Base-by-base conservation (phyloP, 352 stramenopile genomes). In the Pythium phragmiticola region DNA sequence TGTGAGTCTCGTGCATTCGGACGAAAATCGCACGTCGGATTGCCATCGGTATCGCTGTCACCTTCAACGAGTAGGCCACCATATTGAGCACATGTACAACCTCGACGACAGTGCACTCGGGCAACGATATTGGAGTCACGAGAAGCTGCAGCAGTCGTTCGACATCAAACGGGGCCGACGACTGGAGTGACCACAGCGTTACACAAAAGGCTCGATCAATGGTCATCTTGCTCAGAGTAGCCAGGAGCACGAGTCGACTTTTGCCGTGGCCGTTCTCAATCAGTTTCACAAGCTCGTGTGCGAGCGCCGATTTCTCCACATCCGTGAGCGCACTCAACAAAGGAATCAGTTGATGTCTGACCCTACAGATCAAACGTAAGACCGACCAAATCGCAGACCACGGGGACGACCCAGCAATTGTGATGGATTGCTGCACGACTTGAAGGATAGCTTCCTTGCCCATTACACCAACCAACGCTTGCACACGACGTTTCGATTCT, bases 381-480 rank as follows among this genome's bases (percentile, higher is more conserved):
- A 23, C 45, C 17, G 17, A 28, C 45, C 45, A 51, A 5, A 30
- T 5, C 26, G 26, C 26, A 5, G 26, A 30, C 2, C 26, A 30
- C 26, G 26, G 26, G 26, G 26, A 3, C 26, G 26, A 30, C 26
- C 26, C 26, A 30, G 26, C 26, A 30, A 1, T 30, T 5, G 41
- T 46, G 12, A 51, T 28, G 9, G 12, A 51, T 17, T 13, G 8
- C 45, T 14, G 8, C 12, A 23, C 45, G 45, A 51, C 9, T 51
- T n/a, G 45, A 2, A 51, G 45, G 45, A 51, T 21, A 17, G 9
- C 12, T 51, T 11, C 45, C 8, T 51, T 2, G 45, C 45, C 33
- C 28, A 57, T 43, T 5, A 11, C 49, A 16, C 48, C 34, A 39
- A 60, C 23, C 53, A 60, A 23, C 39, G 39, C 53, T 13, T 50